Evolutionary conservation across 148 eudicot species (phyloP), one percentile per base, ranked within the genome.

Genomic region (Camellia granthamiana): DNA sequence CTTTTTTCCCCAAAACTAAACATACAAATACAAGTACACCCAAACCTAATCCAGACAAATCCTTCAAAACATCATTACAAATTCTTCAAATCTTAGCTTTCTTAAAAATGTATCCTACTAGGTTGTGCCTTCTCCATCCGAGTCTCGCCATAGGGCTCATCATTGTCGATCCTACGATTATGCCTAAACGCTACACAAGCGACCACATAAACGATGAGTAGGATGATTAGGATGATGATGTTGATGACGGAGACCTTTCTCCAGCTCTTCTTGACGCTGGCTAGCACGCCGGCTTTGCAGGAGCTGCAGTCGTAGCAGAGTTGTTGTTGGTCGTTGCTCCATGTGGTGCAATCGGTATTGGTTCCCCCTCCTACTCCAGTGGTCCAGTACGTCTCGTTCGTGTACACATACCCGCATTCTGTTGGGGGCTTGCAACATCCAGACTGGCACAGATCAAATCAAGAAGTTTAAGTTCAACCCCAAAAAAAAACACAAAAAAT

Each of bases 361-460:
- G 23, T 65, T 13, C 19, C 61, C 3, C 81, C 81, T 59, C 93
- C 95, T 0, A 81, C 87, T 56, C 86, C 97, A 1, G 86, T 64
- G 46, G 3, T 82, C 99, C 99, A 96, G 1, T 74, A 12, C 0
- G 98, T 93, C 88, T 96, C 99, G 62, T 96, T 96, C 51, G 69
- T 78, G 11, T 96, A 96, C 6, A 55, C 46, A 62, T 58, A 93
- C 2, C 97, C 98, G 64, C 99, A 96, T 16, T 91, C 94, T 64
- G 99, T 89, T 2, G 97, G 99, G 2, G 99, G 99, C 84, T 96
- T 96, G 92, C 99, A 96, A 60, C 99, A 96, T 52, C 99, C 99
- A 3, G 99, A 96, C 99, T 96, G 52, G 5, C 52, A 49, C 52
- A 49, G 52, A 49, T 7, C 52, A 49, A 49, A 49, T 49, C 7